phyloP scores from a whole-genome alignment of 2,329 filamentous ascomycete species.

The Cercospora sp. region DNA sequence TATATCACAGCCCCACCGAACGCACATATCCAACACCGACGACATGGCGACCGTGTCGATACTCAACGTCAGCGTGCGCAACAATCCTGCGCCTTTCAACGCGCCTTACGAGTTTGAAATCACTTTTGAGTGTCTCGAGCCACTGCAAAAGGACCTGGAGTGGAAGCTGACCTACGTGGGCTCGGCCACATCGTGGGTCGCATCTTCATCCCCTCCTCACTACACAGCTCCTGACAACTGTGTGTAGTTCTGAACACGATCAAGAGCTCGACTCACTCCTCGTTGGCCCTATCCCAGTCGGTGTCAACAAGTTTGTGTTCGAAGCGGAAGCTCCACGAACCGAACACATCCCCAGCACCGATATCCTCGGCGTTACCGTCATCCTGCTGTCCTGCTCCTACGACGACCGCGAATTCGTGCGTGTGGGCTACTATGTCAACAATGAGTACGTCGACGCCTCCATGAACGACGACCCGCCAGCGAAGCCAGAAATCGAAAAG shows the following conservation, averaged over 20 bases:
- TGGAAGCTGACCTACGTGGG: slow-evolving; percentile 99
- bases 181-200: slow-evolving; percentile 87
- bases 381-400: slow-evolving; percentile 96
- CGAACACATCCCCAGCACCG: slow-evolving; percentile 84
- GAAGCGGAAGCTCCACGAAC: slow-evolving; percentile 92
- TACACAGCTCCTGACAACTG: slow-evolving; percentile 11
- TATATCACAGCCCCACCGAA: background rate
- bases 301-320: slow-evolving; percentile 98
- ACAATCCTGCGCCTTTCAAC: slow-evolving; percentile 94
- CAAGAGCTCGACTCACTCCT: slow-evolving; percentile 97
- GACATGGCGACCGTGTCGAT: slow-evolving; percentile 95
- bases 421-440: slow-evolving; percentile 98
- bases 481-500: slow-evolving; percentile 89
- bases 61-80: slow-evolving; percentile 90
- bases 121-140: slow-evolving; percentile 96
- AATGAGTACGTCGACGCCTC: slow-evolving; percentile 97
- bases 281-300: slow-evolving; percentile 94
- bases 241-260: slow-evolving; percentile 82
- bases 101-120: slow-evolving; percentile 97
- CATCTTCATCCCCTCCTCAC: background rate
- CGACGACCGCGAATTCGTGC: slow-evolving; percentile 93
- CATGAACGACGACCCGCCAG: slow-evolving; percentile 81
- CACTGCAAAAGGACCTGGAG: slow-evolving; percentile 93
- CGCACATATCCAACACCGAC: slow-evolving; percentile 23
- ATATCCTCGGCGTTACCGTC: slow-evolving; percentile 95